Evolutionary conservation across 2,329 filamentous ascomycete genomes (phyloP), one percentile per base, ranked within the genome.

Genomic region (Graphium sp.): DNA sequence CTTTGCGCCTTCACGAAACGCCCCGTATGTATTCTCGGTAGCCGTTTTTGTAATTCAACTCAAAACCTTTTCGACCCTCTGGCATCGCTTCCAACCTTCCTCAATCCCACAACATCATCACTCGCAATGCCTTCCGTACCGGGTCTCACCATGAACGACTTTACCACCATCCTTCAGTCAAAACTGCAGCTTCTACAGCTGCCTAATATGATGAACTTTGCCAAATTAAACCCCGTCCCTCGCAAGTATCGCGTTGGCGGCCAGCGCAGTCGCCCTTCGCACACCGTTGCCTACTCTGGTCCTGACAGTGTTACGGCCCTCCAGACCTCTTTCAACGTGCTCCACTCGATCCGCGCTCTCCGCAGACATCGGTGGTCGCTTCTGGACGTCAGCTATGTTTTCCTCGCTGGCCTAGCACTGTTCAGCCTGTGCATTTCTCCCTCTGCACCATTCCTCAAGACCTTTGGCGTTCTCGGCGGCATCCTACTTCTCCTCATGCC

Each of bases 391-490:
- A 85, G 94, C 55, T 91, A 94, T 50, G 50, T 82, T 28, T 58
- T 87, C 32, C 55, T 92, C 17, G 67, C 74, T 34, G 65, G 76
- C 30, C 52, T 92, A 28, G 73, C 72, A 40, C 70, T 92, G 40
- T 93, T 93, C 56, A 83, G 77, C 30, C 63, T 94, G 35, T 78
- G 66, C 42, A 73, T 94, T 37, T 82, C 87, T 35, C 78, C 85
- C 37, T 66, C 83, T 1, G 83, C 83, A 2, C 78, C 83, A 0
- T 50, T 87, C 31, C 55, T 77, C 37, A 94, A 93, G 64, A 74
- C 76, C 2, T 63, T 73, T 26, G 69, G 77, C 23, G 65, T 82
- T 10, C 62, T 74, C 2, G 59, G 70, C 30, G 62, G 85, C 35
- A 58, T 77, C 27, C 58, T 72, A 39, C 70, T 84, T 18, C 59